A percentile compares a stretch with the other conserved stretches of the same genome.
These are phyloP conservation scores for Venturia nashicola DNA, from an alignment of 2,329 filamentous ascomycete species.

Conservation along the genomic window DNA sequence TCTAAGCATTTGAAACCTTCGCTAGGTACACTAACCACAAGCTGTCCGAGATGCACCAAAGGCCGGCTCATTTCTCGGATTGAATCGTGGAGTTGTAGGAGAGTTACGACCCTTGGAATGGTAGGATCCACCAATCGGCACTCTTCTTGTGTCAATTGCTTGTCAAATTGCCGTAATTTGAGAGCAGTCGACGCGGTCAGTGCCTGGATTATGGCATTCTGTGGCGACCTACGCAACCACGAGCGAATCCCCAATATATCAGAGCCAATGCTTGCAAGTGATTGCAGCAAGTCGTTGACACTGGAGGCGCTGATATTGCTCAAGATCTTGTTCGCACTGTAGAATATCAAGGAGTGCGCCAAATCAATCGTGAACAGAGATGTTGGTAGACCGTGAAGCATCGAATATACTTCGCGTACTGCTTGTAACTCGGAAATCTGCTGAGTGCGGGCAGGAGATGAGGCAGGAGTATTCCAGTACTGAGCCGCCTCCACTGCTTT, in stretches of 20 bases:
- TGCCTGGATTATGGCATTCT: conserved; percentile 45
- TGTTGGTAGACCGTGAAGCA: conserved; percentile 69
- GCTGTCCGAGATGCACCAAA: conserved; percentile 46
- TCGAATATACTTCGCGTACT: conserved; percentile 68
- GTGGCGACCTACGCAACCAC: conserved; percentile 30
- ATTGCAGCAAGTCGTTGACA: conserved; percentile 26
- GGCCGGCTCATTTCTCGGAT: conserved; percentile 42
- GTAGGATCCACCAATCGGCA: conserved; percentile 36
- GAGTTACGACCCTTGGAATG: conserved; percentile 49
- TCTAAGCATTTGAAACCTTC: conserved; percentile 41
- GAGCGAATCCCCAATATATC: conserved; percentile 34
- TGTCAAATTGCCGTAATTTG: conserved; percentile 47
- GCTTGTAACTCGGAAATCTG: conserved; percentile 51
- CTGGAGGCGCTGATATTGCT: conserved; percentile 14
- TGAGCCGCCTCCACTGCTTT: conserved; percentile 27
- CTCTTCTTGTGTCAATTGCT: conserved; percentile 47
- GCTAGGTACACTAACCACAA: conserved; percentile 45
- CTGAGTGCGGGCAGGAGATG: not conserved
- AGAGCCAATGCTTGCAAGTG: conserved; percentile 37
- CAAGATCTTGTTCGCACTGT: conserved; percentile 14
- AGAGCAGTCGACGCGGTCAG: conserved; percentile 53
- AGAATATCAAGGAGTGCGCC: conserved; percentile 27
- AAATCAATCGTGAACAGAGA: conserved; percentile 47
- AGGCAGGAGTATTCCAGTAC: conserved; percentile 30
- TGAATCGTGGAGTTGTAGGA: conserved; percentile 49